Evolutionary conservation across 257 asterid genomes (phyloP).

Genomic region (Solanum piurae): DNA sequence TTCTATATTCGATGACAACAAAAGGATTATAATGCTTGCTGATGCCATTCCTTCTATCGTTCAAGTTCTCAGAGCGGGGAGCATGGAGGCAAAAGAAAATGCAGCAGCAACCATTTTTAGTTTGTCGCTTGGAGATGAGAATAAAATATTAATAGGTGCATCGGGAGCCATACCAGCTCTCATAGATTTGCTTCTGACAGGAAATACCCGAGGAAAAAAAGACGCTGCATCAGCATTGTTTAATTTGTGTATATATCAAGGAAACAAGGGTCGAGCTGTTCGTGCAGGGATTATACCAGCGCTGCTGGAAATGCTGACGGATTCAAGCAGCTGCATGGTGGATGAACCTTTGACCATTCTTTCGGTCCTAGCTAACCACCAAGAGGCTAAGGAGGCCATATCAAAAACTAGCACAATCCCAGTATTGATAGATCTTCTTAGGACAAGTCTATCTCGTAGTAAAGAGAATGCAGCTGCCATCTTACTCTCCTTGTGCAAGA

Average conservation of each 20-base stretch:
- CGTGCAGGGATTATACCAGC: constrained; percentile 72
- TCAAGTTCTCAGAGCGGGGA: constrained; percentile 79
- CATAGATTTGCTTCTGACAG: constrained; percentile 63
- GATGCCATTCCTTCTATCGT: constrained; percentile 85
- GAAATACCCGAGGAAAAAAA: constrained; percentile 76
- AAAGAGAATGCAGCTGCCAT: constrained; percentile 74
- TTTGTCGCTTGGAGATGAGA: constrained; percentile 77
- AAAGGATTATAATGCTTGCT: constrained; percentile 77
- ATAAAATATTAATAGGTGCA: constrained; percentile 81
- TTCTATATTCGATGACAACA: constrained; percentile 70
- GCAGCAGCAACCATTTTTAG: constrained; percentile 92
- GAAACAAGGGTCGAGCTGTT: constrained; percentile 88
- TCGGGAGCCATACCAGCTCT: constrained; percentile 88
- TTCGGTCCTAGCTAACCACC: constrained; percentile 75
- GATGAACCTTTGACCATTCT: constrained; percentile 88
- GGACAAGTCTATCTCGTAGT: constrained; percentile 59
- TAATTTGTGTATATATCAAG: constrained; percentile 78
- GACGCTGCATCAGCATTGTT: constrained; percentile 92
- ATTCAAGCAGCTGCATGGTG: constrained; percentile 52
- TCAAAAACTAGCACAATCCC: constrained; percentile 74
- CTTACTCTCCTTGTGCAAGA: constrained; percentile 67
- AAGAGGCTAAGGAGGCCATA: constrained; percentile 66
- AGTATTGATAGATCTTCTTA: constrained; percentile 55
- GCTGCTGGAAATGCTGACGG: constrained; percentile 63
- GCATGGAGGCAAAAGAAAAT: constrained; percentile 85